Evolutionary conservation across 805 yeast genomes (phyloP).

Genomic region (Kockiozyma suomiensis): DNA sequence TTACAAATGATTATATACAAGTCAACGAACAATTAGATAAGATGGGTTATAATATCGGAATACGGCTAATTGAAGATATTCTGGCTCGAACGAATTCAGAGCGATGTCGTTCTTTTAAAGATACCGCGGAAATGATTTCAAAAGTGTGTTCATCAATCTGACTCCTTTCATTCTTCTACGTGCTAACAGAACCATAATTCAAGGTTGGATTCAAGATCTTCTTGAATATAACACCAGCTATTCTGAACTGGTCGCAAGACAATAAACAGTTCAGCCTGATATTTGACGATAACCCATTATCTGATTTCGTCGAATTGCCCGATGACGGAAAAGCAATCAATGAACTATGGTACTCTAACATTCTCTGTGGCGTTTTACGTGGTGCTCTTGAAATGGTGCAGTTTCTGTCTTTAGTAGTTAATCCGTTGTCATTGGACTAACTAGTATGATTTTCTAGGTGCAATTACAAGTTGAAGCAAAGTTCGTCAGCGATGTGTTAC

Average conservation of each 20-base stretch:
- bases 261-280: slow-evolving; percentile 72
- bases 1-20: slow-evolving; percentile 68
- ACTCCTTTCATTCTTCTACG: background rate
- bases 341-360: slow-evolving; percentile 90
- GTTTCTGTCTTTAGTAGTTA: background rate
- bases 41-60: slow-evolving; percentile 96
- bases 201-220: slow-evolving; percentile 85
- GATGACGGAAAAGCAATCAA: slow-evolving; percentile 67
- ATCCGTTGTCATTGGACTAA: background rate
- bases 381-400: slow-evolving; percentile 89
- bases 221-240: slow-evolving; percentile 74
- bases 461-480: slow-evolving; percentile 85
- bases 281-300: slow-evolving; percentile 82
- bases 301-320: slow-evolving; percentile 94
- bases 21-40: slow-evolving; percentile 83
- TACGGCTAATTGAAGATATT: slow-evolving; percentile 88
- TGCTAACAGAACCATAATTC: background rate
- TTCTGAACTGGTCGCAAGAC: slow-evolving; percentile 76
- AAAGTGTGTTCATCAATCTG: slow-evolving; percentile 45
- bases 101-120: slow-evolving; percentile 76
- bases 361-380: slow-evolving; percentile 83
- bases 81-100: slow-evolving; percentile 84
- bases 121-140: slow-evolving; percentile 82
- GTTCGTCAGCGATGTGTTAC: slow-evolving; percentile 76
- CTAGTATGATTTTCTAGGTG: slow-evolving; percentile 48